Base-by-base conservation (phyloP, 768 basidiomycete genomes). In the Agrocybe pediades region DNA sequence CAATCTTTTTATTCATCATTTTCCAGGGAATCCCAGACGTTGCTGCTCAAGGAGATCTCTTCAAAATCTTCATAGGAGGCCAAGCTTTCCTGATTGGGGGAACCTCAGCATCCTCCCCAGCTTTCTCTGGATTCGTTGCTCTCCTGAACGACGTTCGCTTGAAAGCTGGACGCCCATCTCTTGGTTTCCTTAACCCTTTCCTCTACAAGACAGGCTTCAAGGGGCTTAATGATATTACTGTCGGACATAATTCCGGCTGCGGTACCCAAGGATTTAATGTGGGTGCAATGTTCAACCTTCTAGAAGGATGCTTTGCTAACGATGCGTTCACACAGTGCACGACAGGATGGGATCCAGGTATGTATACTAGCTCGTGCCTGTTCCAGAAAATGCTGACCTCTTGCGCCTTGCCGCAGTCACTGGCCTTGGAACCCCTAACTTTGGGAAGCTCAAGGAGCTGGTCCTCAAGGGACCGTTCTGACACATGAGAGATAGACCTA, bases 181-280 rank as follows among this genome's bases (percentile, higher is more conserved):
- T 87, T 1, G 86, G 85, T 5, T 87, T 86, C 71, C 70, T 88
- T 57, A 87, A 87, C 62, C 85, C 84, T 0, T 71, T 85, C 48
- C 53, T 87, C 7, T 87, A 87, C 58, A 65, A 67, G n/a, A 68
- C 61, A 40, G 73, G 69, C 1, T 51, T 66, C 16, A 48, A 51
- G 6, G 76, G 69, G 0, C 71, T 87, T 51, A 84, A 83, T 54
- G 85, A 87, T 50, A 80, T 87, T 54, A 81, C 79, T 0, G 47
- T 62, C 23, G 85, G 86, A 0, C 72, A 76, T 46, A 83, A 83
- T 46, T 65, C 73, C 36, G 77, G 76, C 8, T 87, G 86, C 62
- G 82, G 82, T 2, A 87, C 86, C 2, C 50, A 66, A 24, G 85
- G 86, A 20, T 87, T 86, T 64, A 82, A 85, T 51, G 81, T 82